These are phyloP conservation scores for Amanita jacksonii DNA, from an alignment of 768 basidiomycete species.

Conservation along the genomic window DNA sequence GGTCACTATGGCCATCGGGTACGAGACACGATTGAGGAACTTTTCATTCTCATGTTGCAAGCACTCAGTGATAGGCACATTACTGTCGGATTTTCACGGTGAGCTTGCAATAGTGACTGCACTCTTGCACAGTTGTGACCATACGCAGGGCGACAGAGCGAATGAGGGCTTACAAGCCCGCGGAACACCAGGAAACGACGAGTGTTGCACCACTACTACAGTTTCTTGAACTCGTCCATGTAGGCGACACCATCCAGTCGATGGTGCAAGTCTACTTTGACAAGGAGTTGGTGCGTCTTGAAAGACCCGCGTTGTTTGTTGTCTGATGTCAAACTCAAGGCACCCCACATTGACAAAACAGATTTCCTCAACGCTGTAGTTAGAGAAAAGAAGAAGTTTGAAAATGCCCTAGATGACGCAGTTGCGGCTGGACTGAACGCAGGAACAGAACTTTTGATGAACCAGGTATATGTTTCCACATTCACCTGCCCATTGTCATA, in stretches of 20 bases:
- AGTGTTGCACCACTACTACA: conserved; percentile 90
- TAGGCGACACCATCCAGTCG: conserved; percentile 94
- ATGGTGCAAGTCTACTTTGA: conserved; percentile 99
- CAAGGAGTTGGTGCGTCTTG: conserved; percentile 68
- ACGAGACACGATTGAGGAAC: conserved; percentile 87
- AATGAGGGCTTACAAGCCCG: conserved; percentile 85
- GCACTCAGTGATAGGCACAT: conserved; percentile 75
- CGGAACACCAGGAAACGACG: conserved; percentile 71
- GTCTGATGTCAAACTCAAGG: conserved; percentile 28
- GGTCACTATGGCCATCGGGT: conserved; percentile 83
- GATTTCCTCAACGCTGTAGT: conserved; percentile 92
- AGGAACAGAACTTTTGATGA: conserved; percentile 93
- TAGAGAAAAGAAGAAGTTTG: conserved; percentile 94
- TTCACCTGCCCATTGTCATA: neutral
- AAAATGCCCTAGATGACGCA: conserved; percentile 84
- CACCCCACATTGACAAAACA: conserved; percentile 81
- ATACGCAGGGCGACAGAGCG: conserved; percentile 74
- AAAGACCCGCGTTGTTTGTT: neutral
- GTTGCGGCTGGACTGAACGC: conserved; percentile 92
- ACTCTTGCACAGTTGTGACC: conserved; percentile 12
- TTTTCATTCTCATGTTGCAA: conserved; percentile 79
- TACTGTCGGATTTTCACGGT: conserved; percentile 69
- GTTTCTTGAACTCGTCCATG: conserved; percentile 95
- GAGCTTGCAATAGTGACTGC: conserved; percentile 17
- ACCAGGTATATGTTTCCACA: conserved; percentile 47